Evolutionary conservation across 148 eudicot species (phyloP), one percentile per base, ranked within the genome.

Genomic region (Arbutus unedo): DNA sequence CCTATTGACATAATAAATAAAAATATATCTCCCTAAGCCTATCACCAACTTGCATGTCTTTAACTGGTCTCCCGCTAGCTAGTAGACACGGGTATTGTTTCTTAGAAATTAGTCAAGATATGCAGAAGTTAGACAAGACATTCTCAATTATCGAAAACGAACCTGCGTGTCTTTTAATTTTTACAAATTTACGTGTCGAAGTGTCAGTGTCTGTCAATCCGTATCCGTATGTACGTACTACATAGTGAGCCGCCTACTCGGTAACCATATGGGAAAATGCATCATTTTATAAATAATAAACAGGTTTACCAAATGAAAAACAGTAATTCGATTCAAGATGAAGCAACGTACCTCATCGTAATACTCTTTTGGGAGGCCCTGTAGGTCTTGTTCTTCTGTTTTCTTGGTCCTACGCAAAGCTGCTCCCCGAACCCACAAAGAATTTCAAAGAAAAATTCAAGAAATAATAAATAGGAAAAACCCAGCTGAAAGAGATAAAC

Each of bases 331-430:
- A 64, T 21, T 23, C 8, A 64, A 64, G 67, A 66, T 66, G 23
- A 25, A 59, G 13, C 48, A 48, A 83, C 92, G 76, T 88, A 96
- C 98, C 88, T 96, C 99, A 77, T 96, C 93, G 79, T 96, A 90
- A 77, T 88, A 93, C 82, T 96, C 95, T 85, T 96, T 91, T 4
- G 99, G 86, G 75, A 96, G 87, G 13, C 93, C 95, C 13, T 87
- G 55, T 43, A 91, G 78, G 60, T 91, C 95, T 79, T 85, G 90
- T 62, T 94, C 94, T 84, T 89, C 89, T 54, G 89, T 84, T 79
- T 86, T 86, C 86, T 94, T 90, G 81, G 89, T 78, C 59, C 84
- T 86, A 78, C 86, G 81, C 84, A 90, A 67, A 79, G 77, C 89
- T 79, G 82, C 25, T 41, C 8, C 82, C 43, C 76, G 18, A 79